These are phyloP conservation scores for Venturia carpophila DNA, from an alignment of 2,329 filamentous ascomycete genomes.

Conservation along the genomic window DNA sequence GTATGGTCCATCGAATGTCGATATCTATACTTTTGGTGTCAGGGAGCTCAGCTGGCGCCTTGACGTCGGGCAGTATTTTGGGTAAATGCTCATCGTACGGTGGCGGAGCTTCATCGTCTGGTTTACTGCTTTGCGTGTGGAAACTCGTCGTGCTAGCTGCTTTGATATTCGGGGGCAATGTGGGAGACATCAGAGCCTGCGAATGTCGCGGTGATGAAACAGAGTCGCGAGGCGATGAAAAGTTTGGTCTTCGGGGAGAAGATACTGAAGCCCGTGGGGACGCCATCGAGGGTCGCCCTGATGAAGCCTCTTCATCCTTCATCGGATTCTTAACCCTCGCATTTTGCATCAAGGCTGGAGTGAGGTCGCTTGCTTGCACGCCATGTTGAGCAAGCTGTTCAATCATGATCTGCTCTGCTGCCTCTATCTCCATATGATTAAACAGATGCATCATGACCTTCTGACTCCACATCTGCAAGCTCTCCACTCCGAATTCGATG, in stretches of 20 bases:
- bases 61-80: conserved; percentile 67
- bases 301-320: conserved; percentile 42
- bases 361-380: conserved; percentile 75
- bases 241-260: conserved; percentile 12
- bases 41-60: conserved; percentile 74
- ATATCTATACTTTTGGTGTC: conserved; percentile 82
- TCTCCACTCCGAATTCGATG: conserved; percentile 61
- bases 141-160: conserved; percentile 13
- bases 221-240: conserved; percentile 24
- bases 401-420: conserved; percentile 88
- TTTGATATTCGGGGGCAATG: neutral
- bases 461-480: conserved; percentile 91
- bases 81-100: conserved; percentile 47
- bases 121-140: conserved; percentile 27
- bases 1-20: conserved; percentile 90
- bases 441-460: conserved; percentile 97
- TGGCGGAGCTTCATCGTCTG: conserved; percentile 44
- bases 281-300: conserved; percentile 21
- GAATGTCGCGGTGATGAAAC: conserved; percentile 18
- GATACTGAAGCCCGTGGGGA: conserved; percentile 27
- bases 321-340: conserved; percentile 88
- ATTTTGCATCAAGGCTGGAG: conserved; percentile 82
- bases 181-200: neutral
- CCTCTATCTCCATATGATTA: conserved; percentile 88
- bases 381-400: conserved; percentile 92